Percentiles rank a stretch among this genome's conserved stretches.
These are phyloP conservation scores for Penicillium egyptiacum DNA, from an alignment of 495 filamentous ascomycete genomes.

Conservation along the genomic window DNA sequence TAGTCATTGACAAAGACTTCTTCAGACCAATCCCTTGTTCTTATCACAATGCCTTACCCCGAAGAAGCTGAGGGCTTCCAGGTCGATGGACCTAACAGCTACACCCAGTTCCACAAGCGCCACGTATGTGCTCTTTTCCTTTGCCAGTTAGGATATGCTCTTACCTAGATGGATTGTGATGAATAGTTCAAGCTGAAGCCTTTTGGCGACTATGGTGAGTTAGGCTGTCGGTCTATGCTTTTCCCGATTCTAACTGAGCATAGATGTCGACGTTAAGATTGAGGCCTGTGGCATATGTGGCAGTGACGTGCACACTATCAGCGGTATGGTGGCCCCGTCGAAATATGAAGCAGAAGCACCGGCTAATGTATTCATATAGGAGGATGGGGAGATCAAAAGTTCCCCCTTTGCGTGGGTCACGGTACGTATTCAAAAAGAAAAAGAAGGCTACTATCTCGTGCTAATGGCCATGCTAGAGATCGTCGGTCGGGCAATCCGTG, in stretches of 20 bases:
- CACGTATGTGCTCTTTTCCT: slow-evolving; percentile 46
- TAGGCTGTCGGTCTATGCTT: not conserved
- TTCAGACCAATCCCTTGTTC: slow-evolving; percentile 2
- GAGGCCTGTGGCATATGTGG: slow-evolving; percentile 79
- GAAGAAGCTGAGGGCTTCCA: slow-evolving; percentile 75
- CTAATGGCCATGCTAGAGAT: slow-evolving; percentile 48
- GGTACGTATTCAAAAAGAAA: slow-evolving; percentile 25
- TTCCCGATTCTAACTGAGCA: slow-evolving; percentile 4
- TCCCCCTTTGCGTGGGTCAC: slow-evolving; percentile 72
- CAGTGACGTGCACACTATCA: slow-evolving; percentile 76
- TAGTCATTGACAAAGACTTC: not conserved
- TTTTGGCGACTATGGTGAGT: slow-evolving; percentile 62
- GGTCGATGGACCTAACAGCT: slow-evolving; percentile 60
- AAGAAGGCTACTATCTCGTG: not conserved
- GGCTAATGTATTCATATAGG: slow-evolving; percentile 28
- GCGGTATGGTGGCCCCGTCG: slow-evolving; percentile 32
- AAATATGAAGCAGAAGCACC: not conserved
- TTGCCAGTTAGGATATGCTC: not conserved
- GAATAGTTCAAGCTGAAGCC: slow-evolving; percentile 72
- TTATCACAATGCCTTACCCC: slow-evolving; percentile 67
- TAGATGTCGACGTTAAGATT: slow-evolving; percentile 70
- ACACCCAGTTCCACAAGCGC: slow-evolving; percentile 62
- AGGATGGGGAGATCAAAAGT: slow-evolving; percentile 70
- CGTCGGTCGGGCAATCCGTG: slow-evolving; percentile 67
- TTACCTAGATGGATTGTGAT: not conserved